A percentile compares a stretch with the other conserved stretches of the same genome.
These are phyloP conservation scores for Sicyos edulis DNA, from an alignment of 306 rosid genomes.

Conservation along the genomic window DNA sequence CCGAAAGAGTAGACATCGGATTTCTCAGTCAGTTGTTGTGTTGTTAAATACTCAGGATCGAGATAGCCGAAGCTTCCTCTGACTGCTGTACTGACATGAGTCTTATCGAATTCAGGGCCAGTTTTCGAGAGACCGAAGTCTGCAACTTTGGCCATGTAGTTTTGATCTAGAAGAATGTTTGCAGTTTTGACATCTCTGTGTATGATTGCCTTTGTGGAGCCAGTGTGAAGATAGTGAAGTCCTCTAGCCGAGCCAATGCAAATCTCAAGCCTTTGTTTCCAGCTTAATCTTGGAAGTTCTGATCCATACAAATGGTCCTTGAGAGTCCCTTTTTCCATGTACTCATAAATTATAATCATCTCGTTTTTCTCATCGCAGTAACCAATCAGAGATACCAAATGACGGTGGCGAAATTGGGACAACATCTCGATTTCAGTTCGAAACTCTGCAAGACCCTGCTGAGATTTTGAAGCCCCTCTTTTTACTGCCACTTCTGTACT, in stretches of 20 bases:
- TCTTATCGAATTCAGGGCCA: conserved; percentile 52
- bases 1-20: conserved; percentile 73
- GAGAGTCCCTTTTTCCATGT: conserved; percentile 56
- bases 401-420: conserved; percentile 62
- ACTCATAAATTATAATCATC: conserved; percentile 58
- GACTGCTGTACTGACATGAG: conserved; percentile 68
- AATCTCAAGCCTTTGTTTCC: conserved; percentile 59
- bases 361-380: conserved; percentile 57
- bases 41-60: conserved; percentile 63
- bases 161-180: conserved; percentile 59
- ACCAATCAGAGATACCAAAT: conserved; percentile 64
- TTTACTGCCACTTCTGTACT: conserved; percentile 61
- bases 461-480: conserved; percentile 44
- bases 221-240: conserved; percentile 71
- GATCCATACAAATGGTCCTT: conserved; percentile 50
- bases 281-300: conserved; percentile 38
- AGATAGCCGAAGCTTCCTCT: conserved; percentile 74
- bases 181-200: conserved; percentile 74
- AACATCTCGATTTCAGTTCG: conserved; percentile 60
- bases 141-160: conserved; percentile 58
- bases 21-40: conserved; percentile 54
- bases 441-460: conserved; percentile 56
- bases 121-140: conserved; percentile 65
- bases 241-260: conserved; percentile 79
- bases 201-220: conserved; percentile 50